Percentiles rank a stretch among this genome's conserved stretches.
phyloP scores from a whole-genome alignment of 345 rosid genomes.

The Hevea brasiliensis region DNA sequence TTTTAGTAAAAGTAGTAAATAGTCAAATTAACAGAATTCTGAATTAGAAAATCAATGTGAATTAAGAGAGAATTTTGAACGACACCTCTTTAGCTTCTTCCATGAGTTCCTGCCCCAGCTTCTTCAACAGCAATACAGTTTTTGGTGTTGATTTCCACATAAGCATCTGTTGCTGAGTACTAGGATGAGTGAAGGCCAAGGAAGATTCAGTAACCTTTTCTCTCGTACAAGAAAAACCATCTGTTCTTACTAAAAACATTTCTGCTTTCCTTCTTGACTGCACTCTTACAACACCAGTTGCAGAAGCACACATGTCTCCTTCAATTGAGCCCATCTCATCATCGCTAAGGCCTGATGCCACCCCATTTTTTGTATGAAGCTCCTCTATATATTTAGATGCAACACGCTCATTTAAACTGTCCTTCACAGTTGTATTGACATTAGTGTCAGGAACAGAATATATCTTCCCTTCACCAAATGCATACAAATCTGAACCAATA shows the following conservation, averaged over 20 bases:
- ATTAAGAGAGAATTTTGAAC: background rate
- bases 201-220: constrained; percentile 96
- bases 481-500: constrained; percentile 27
- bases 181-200: constrained; percentile 95
- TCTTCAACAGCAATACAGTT: constrained; percentile 83
- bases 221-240: constrained; percentile 92
- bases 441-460: constrained; percentile 26
- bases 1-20: background rate
- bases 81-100: constrained; percentile 94
- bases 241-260: constrained; percentile 95
- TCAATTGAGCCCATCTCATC: constrained; percentile 58
- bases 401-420: constrained; percentile 30
- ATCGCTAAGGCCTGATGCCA: constrained; percentile 46
- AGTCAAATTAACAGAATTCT: background rate
- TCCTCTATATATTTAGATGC: constrained; percentile 35
- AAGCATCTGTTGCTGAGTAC: constrained; percentile 99
- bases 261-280: constrained; percentile 97
- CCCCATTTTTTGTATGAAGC: constrained; percentile 31
- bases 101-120: constrained; percentile 89
- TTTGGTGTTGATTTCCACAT: constrained; percentile 95
- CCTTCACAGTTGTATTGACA: constrained; percentile 33
- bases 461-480: constrained; percentile 26
- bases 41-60: background rate
- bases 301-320: constrained; percentile 94
- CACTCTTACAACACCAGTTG: constrained; percentile 96